phyloP scores from a whole-genome alignment of 73 alveolate species.

The Symbiodinium pilosum region DNA sequence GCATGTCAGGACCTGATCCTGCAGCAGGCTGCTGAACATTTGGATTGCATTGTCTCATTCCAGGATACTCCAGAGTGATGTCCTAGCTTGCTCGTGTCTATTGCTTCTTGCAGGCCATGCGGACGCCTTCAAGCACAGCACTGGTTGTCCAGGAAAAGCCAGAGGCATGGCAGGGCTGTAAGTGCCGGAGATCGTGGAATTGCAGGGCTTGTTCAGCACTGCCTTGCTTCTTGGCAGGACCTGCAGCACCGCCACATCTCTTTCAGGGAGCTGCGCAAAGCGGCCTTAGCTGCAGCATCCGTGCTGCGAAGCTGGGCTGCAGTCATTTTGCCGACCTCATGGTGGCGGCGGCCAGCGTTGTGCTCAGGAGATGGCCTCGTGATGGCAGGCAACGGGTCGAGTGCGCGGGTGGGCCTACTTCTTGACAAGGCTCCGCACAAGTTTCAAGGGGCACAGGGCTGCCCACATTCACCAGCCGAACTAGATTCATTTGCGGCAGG shows the following conservation, averaged over 20 bases:
- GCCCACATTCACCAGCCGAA: too few relatives aligned
- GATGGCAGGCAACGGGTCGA: background rate
- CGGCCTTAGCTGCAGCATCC: background rate
- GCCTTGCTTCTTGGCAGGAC: background rate
- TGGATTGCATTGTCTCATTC: too few relatives aligned
- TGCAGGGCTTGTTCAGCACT: too few relatives aligned
- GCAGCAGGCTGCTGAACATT: background rate
- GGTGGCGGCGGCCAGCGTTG: background rate
- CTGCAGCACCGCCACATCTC: background rate
- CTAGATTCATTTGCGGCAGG: too few relatives aligned
- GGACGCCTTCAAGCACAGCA: constrained; percentile 38
- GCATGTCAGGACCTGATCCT: background rate
- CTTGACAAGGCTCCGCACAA: background rate
- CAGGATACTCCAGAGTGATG: too few relatives aligned
- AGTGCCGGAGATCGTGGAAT: background rate
- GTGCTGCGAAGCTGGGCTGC: background rate
- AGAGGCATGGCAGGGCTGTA: background rate
- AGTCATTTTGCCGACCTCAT: background rate
- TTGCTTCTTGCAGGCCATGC: constrained; percentile 1
- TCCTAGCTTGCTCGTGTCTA: background rate
- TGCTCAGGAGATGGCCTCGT: background rate
- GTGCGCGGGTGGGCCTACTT: background rate
- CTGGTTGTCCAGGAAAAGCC: constrained; percentile 2
- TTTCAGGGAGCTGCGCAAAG: background rate
- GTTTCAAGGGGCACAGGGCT: background rate